Evolutionary conservation across 176 grass and related monocot species (phyloP).

Genomic region (Stipa capillata): DNA sequence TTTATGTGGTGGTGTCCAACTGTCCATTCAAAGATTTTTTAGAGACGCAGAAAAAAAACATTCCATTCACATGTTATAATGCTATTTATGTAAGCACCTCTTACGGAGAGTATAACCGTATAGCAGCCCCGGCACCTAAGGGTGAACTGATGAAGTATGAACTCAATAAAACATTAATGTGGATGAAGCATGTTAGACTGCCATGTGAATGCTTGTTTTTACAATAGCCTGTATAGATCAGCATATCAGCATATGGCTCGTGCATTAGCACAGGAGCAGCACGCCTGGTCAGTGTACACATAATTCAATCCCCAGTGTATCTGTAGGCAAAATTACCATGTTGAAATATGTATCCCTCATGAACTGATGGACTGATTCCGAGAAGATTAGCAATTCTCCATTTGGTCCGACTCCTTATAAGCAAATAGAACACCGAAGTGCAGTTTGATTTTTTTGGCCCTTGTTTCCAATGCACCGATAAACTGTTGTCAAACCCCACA

Average conservation of each 20-base stretch:
- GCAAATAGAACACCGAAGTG: not conserved
- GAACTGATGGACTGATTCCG: not conserved
- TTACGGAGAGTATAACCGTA: not conserved
- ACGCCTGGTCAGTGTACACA: not conserved
- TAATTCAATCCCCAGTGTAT: not conserved
- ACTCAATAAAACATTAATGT: not conserved
- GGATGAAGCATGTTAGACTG: not conserved
- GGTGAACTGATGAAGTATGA: no score
- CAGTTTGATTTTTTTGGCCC: not conserved
- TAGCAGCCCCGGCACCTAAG: no score
- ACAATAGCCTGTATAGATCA: not conserved
- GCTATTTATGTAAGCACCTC: not conserved
- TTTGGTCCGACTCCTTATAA: not conserved
- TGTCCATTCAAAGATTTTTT: no score
- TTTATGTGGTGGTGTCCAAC: not conserved
- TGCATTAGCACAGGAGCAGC: not conserved
- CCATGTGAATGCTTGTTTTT: not conserved
- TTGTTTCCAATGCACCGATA: not conserved
- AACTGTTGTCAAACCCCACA: not conserved
- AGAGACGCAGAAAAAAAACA: no score
- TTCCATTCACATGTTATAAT: no score
- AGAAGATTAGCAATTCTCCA: not conserved
- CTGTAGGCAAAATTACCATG: not conserved
- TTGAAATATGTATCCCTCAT: not conserved
- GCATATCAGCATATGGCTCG: not conserved